These are phyloP conservation scores for Hypomontagnella submonticulosa DNA, from an alignment of 495 filamentous ascomycete genomes.

Conservation along the genomic window DNA sequence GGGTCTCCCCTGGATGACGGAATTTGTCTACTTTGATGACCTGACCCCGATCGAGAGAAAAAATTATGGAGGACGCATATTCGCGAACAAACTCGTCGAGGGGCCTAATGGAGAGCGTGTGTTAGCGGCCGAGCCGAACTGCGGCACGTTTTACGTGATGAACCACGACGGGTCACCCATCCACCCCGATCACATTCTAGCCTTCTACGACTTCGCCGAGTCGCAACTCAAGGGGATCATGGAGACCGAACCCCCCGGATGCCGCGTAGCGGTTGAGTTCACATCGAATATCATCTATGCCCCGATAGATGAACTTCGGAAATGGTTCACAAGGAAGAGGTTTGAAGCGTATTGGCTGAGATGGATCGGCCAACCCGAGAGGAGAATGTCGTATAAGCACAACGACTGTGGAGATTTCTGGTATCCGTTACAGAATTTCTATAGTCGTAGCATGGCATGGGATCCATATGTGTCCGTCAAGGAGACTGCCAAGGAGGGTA, in stretches of 20 bases:
- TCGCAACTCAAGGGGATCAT: neutral
- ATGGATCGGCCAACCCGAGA: neutral
- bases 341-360: neutral
- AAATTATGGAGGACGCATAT: neutral
- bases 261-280: too few species aligned
- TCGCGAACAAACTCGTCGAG: neutral
- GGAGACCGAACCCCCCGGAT: neutral
- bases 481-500: neutral
- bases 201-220: slow-evolving; percentile 9
- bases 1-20: slow-evolving; percentile 1
- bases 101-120: neutral
- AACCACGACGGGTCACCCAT: slow-evolving; percentile 2
- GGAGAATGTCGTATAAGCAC: neutral
- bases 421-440: neutral
- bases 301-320: neutral
- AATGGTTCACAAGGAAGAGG: neutral
- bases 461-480: neutral
- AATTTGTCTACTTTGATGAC: neutral
- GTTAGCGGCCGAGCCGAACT: neutral
- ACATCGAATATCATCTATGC: too few species aligned
- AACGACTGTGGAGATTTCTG: neutral
- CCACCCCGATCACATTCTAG: slow-evolving; percentile 9
- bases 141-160: neutral
- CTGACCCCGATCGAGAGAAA: neutral
- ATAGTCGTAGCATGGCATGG: neutral